Evolutionary conservation across 345 rosid species (phyloP).

Genomic region (Theobroma cacao): DNA sequence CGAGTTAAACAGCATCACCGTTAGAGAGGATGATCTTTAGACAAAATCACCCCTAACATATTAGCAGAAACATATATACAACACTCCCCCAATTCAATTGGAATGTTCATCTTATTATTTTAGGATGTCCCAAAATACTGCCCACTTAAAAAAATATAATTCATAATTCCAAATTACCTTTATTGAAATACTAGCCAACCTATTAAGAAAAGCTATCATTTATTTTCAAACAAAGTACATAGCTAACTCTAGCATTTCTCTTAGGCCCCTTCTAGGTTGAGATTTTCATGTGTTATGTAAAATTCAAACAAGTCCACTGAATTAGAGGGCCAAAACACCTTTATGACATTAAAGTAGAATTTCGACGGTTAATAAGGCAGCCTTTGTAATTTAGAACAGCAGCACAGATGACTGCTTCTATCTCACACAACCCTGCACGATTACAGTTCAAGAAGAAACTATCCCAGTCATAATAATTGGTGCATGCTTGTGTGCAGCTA

Average conservation of each 20-base stretch:
- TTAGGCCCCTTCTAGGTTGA: neutral
- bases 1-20: neutral
- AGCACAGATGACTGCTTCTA: neutral
- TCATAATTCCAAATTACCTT: neutral
- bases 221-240: neutral
- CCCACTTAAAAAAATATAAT: neutral
- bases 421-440: neutral
- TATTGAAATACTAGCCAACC: neutral
- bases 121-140: neutral
- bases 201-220: neutral
- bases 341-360: conserved; percentile 1
- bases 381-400: neutral
- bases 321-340: neutral
- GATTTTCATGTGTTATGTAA: neutral
- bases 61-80: neutral
- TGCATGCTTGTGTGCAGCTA: neutral
- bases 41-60: neutral
- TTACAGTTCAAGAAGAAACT: neutral
- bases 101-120: neutral
- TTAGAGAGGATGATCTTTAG: neutral
- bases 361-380: neutral
- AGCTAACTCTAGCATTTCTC: neutral
- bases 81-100: neutral
- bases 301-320: neutral
- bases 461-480: neutral